These are phyloP conservation scores for Xylariaceae sp. DNA, from an alignment of 2,329 filamentous ascomycete genomes.

Conservation along the genomic window DNA sequence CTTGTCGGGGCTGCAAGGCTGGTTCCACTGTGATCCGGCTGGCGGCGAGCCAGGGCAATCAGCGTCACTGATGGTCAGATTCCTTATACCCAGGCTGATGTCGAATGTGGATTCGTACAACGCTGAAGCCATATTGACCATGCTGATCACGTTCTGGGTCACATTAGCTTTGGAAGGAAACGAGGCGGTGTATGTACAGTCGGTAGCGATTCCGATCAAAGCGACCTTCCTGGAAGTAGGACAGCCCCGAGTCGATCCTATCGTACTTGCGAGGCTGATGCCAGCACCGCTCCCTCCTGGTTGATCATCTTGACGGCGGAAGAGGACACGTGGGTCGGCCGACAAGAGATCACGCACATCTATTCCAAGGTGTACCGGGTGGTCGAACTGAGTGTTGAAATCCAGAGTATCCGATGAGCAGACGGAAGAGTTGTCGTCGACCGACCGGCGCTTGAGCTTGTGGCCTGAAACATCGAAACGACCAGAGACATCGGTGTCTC, in stretches of 20 bases:
- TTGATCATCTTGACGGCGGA: constrained; percentile 61
- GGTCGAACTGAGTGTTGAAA: constrained; percentile 72
- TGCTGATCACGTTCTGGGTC: constrained; percentile 68
- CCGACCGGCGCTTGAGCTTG: constrained; percentile 57
- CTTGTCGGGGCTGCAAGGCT: constrained; percentile 57
- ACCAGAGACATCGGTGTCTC: constrained; percentile 74
- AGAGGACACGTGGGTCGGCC: constrained; percentile 59
- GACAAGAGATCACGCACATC: constrained; percentile 52
- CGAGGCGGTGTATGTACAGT: constrained; percentile 76
- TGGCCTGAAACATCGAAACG: constrained; percentile 38
- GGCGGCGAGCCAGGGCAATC: constrained; percentile 68
- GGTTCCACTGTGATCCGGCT: constrained; percentile 74
- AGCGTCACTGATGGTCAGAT: constrained; percentile 70
- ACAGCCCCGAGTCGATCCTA: constrained; percentile 80
- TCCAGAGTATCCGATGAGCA: constrained; percentile 71
- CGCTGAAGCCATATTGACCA: constrained; percentile 81
- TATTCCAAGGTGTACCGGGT: constrained; percentile 56
- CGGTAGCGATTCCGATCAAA: constrained; percentile 83
- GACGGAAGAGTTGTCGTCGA: constrained; percentile 35
- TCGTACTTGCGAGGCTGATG: constrained; percentile 70
- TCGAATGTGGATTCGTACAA: constrained; percentile 91
- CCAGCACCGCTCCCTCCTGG: constrained; percentile 70
- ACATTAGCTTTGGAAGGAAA: constrained; percentile 64
- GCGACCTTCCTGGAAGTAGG: constrained; percentile 87
- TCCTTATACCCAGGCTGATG: constrained; percentile 84